Evolutionary conservation across 768 basidiomycete genomes (phyloP), one percentile per base, ranked within the genome.

Genomic region (Boletus tomentosulus): DNA sequence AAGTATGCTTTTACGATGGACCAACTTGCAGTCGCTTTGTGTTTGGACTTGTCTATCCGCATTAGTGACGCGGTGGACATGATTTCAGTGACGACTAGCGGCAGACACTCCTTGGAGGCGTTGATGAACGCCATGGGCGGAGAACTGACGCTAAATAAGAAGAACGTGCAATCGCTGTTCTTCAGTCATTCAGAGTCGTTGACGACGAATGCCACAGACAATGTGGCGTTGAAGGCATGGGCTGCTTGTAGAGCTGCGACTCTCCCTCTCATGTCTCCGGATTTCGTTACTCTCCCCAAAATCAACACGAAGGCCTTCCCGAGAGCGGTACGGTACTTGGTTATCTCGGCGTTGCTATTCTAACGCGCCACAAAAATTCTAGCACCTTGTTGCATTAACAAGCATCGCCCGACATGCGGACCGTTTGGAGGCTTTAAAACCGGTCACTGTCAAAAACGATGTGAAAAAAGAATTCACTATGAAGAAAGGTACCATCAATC

Each of bases 1-100:
- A 80, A 77, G 53, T 64, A 70, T 46, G 72, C 74, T 0, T 78
- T 83, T 43, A 62, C 65, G 33, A 78, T 80, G 78, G 81, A 81
- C 56, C 69, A 66, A 37, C 58, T 82, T 1, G 69, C 73, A 0
- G 55, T 71, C 4, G 66, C 77, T 2, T 57, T 84, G 15, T 70
- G 67, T 59, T 43, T 63, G 9, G 81, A 83, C 51, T 44, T 72
- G 7, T 67, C 62, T 0, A 48, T 78, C 10, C 64, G 61, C 9
- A 69, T 79, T 12, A 50, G 46, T 12, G 51, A 51, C 12, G 79
- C 65, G 1, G 70, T 78, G 27, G 78, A 83, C 45, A 56, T 80
- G 47, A 56, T 78, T 7, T 78, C 79, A 0, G 48, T 68, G 2
- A 45, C 62, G 12, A 53, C 9, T 2, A 39, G 16, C 27, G 37